Evolutionary conservation across 768 basidiomycete species (phyloP).

Genomic region (Termitomyces sp.): DNA sequence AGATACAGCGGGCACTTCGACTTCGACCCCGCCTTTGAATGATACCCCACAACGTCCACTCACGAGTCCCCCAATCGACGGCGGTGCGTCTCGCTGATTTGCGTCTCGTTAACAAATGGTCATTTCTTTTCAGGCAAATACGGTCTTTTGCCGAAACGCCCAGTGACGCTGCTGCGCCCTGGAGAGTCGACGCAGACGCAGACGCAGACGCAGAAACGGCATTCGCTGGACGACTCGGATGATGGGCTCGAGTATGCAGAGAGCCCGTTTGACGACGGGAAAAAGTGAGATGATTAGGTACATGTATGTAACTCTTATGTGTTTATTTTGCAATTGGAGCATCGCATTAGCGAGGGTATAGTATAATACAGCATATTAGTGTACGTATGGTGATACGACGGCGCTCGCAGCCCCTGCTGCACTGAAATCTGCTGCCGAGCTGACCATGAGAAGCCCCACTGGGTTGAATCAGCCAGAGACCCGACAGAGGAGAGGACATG

Average conservation of each 20-base stretch:
- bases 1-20: background rate
- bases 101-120: background rate
- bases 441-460: constrained; percentile 82
- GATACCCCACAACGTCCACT: constrained; percentile 1
- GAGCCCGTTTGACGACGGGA: constrained; percentile 64
- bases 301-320: too few species aligned
- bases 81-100: constrained; percentile 16
- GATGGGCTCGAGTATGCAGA: constrained; percentile 70
- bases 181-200: constrained; percentile 15
- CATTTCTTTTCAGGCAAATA: constrained; percentile 42
- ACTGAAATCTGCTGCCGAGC: constrained; percentile 55
- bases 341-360: background rate
- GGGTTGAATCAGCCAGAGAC: background rate
- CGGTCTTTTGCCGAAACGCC: constrained; percentile 68
- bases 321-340: too few species aligned
- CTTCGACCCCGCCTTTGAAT: background rate
- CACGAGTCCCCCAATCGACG: constrained; percentile 24
- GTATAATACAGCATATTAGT: constrained; percentile 18
- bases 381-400: constrained; percentile 32
- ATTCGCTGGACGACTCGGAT: constrained; percentile 37
- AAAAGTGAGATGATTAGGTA: constrained; percentile 4
- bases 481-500: background rate
- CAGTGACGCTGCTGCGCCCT: constrained; percentile 52
- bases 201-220: constrained; percentile 15
- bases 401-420: constrained; percentile 24